Evolutionary conservation across 176 grass and related monocot genomes (phyloP), one percentile per base, ranked within the genome.

Genomic region (Aegilops sharonensis): DNA sequence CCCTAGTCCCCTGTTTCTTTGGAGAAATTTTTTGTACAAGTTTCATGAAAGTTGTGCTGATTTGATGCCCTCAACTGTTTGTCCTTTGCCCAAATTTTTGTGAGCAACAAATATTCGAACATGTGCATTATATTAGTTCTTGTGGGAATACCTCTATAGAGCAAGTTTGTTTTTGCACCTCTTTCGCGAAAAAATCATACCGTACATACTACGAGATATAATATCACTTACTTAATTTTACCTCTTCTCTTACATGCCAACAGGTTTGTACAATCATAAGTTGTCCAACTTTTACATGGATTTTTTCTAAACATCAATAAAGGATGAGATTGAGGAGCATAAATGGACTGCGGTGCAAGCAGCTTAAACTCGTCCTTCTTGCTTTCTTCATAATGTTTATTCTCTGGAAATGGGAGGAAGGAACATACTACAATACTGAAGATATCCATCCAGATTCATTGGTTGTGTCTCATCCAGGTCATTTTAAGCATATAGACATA

Each of bases 391-490:
- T 92, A 32, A 70, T 89, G 42, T 91, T 93, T 93, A 78, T 95
- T 92, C 86, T 98, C 73, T 98, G 89, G 91, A 94, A 91, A 87
- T 98, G 95, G 95, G 95, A 98, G 80, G 92, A 88, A 71, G 82
- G 88, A 61, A 78, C 91, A 66, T 89, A 89, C 77, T 88, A 77
- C 32, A 39, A 52, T 74, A 64, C 87, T 63, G 85, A 91, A 59
- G 63, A 86, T 70, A 83, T 80, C 60, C 88, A 57, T 40, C 90
- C 90, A 21, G 27, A 27, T 27, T 27, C 27, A 27, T 27, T 27
- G 27, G 27, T 27, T 27, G 27, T 27, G 27, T 27, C 27, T 27
- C 27, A 27, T 27, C 27, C 27, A 27, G 27, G 1, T 27, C 27
- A 27, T 27, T 27, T 27, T 27, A 27, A 27, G 27, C 27, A 27